Percentiles rank a stretch among this genome's conserved stretches.
These are phyloP conservation scores for Suillus cothurnatus DNA, from an alignment of 768 basidiomycete species.

Conservation along the genomic window DNA sequence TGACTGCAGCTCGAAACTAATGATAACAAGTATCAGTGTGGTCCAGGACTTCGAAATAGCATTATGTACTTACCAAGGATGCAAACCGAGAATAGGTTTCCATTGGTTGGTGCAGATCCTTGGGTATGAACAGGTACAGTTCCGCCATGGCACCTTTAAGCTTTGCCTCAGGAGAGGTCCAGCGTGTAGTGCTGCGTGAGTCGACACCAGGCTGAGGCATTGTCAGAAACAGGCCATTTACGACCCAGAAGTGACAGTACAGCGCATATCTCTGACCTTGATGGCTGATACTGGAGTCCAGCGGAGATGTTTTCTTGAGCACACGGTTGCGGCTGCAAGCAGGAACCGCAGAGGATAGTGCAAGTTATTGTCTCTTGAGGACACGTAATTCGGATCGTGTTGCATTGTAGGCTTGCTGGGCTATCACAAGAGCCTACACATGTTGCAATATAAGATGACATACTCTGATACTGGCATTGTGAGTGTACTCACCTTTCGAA, in stretches of 20 bases:
- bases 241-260: conserved; percentile 4
- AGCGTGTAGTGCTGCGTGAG: not conserved
- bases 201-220: conserved; percentile 2
- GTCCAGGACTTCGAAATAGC: not conserved
- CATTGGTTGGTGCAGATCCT: not conserved
- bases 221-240: not conserved
- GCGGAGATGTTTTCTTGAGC: conserved; percentile 3
- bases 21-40: not conserved
- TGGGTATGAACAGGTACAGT: conserved; percentile 5
- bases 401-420: too few species aligned
- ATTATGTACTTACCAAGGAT: not conserved
- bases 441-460: not conserved
- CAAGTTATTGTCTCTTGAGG: conserved; percentile 3
- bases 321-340: not conserved
- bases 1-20: too few species aligned
- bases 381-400: not conserved
- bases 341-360: not conserved
- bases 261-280: conserved; percentile 1
- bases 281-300: conserved; percentile 3
- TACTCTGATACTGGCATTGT: not conserved
- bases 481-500: conserved; percentile 6
- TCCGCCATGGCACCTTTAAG: too few species aligned
- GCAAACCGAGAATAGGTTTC: not conserved
- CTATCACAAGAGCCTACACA: too few species aligned
- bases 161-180: conserved; percentile 4